Evolutionary conservation across 2,329 filamentous ascomycete species (phyloP).

Genomic region (Alternaria brassicae): DNA sequence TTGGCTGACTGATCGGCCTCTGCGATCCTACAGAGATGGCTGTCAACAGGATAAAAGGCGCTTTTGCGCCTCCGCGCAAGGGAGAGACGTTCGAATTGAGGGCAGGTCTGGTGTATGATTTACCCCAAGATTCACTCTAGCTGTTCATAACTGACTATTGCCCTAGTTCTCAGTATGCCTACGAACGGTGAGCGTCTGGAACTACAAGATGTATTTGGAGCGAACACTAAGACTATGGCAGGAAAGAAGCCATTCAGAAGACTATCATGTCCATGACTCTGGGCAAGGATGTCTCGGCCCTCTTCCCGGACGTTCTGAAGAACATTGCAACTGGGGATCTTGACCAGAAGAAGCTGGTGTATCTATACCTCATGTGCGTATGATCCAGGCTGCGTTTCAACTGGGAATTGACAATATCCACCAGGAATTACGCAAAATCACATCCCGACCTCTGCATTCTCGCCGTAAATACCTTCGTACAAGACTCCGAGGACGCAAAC

Average conservation of each 20-base stretch:
- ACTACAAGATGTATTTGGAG: background rate
- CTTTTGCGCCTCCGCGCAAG: conserved; percentile 91
- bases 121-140: conserved; percentile 9
- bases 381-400: background rate
- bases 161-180: conserved; percentile 91
- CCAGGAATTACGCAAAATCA: conserved; percentile 98
- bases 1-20: conserved; percentile 40
- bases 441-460: conserved; percentile 98
- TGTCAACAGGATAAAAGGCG: conserved; percentile 93
- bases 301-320: conserved; percentile 98
- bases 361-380: conserved; percentile 89
- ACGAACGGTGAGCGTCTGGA: conserved; percentile 70
- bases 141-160: conserved; percentile 46
- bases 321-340: conserved; percentile 95
- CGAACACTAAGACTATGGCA: conserved; percentile 50
- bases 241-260: conserved; percentile 98
- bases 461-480: conserved; percentile 98
- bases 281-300: conserved; percentile 95
- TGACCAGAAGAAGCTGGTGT: conserved; percentile 99
- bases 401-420: conserved; percentile 13
- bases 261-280: conserved; percentile 99
- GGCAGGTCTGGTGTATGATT: conserved; percentile 76
- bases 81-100: conserved; percentile 98
- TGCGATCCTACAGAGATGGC: conserved; percentile 68
- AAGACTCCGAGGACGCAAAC: conserved; percentile 98